These are phyloP conservation scores for Acanthamoeba sp. DNA, from an alignment of 208 protist species.

Conservation along the genomic window DNA sequence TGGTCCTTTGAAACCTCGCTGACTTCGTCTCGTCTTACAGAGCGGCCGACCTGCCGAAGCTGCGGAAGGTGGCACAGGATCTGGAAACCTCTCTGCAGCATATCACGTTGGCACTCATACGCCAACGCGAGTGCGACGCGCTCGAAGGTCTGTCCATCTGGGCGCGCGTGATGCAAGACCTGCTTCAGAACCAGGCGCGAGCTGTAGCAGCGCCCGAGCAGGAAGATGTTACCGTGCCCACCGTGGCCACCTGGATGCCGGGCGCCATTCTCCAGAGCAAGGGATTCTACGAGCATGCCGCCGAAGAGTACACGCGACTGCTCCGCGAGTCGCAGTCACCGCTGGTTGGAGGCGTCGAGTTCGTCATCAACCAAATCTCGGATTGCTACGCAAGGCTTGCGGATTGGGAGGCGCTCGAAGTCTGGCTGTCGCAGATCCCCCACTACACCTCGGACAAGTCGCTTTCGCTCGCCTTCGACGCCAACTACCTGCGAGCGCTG, in stretches of 20 bases:
- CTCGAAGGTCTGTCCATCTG: conserved; percentile 71
- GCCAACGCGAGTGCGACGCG: conserved; percentile 70
- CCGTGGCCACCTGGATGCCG: conserved; percentile 19
- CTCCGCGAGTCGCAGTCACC: neutral
- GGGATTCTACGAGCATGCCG: conserved; percentile 40
- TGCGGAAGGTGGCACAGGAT: conserved; percentile 45
- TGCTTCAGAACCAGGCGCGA: neutral
- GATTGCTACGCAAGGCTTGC: conserved; percentile 30
- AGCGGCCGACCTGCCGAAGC: neutral
- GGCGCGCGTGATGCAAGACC: neutral
- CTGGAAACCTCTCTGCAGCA: conserved; percentile 77
- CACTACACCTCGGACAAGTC: neutral
- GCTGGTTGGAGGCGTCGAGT: neutral
- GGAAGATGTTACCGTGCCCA: neutral
- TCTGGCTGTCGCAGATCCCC: neutral
- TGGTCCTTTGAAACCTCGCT: neutral
- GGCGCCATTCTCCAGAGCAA: conserved; percentile 49
- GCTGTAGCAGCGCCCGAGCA: neutral
- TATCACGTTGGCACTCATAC: conserved; percentile 68
- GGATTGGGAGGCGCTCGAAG: neutral
- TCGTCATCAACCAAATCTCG: conserved; percentile 38
- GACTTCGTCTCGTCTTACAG: neutral
- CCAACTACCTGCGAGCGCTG: conserved; percentile 40
- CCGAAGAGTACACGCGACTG: conserved; percentile 26
- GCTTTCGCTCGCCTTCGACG: neutral